phyloP scores from a whole-genome alignment of 306 rosid species.

The Fragaria iinumae region DNA sequence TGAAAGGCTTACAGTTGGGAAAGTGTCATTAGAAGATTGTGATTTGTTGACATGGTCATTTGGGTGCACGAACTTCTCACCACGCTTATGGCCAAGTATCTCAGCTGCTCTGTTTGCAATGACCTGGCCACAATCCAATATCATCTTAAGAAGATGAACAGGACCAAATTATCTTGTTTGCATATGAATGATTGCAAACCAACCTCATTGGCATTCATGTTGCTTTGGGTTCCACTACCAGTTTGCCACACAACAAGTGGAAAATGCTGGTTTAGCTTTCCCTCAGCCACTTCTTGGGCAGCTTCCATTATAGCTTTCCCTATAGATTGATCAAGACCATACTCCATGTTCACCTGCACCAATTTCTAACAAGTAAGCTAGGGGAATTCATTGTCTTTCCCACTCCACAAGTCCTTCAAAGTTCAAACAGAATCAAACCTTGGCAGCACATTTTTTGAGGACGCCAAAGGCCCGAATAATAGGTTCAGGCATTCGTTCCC shows the following conservation, averaged over 20 bases:
- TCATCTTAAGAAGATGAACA: not conserved
- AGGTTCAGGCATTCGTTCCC: constrained; percentile 98
- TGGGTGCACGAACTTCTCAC: constrained; percentile 89
- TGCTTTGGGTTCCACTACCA: constrained; percentile 99
- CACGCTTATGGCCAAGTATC: constrained; percentile 89
- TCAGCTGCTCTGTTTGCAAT: constrained; percentile 97
- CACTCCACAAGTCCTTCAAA: not conserved
- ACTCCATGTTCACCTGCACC: constrained; percentile 81
- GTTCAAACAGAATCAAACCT: constrained; percentile 32
- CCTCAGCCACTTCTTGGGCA: constrained; percentile 97
- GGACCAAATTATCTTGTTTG: not conserved
- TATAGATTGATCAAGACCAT: constrained; percentile 81
- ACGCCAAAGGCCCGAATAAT: constrained; percentile 86
- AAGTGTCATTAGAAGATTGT: constrained; percentile 94
- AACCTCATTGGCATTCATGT: constrained; percentile 99
- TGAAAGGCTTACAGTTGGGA: constrained; percentile 77
- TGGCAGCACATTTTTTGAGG: constrained; percentile 91
- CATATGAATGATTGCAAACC: not conserved
- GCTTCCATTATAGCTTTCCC: constrained; percentile 91
- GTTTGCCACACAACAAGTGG: constrained; percentile 99
- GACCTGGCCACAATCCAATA: constrained; percentile 48
- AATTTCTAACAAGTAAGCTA: not conserved
- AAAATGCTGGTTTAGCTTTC: constrained; percentile 86
- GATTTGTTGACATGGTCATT: constrained; percentile 97
- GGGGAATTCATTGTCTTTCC: not conserved